These are phyloP conservation scores for Phytopythium aichiense DNA, from an alignment of 352 stramenopile species.

Conservation along the genomic window DNA sequence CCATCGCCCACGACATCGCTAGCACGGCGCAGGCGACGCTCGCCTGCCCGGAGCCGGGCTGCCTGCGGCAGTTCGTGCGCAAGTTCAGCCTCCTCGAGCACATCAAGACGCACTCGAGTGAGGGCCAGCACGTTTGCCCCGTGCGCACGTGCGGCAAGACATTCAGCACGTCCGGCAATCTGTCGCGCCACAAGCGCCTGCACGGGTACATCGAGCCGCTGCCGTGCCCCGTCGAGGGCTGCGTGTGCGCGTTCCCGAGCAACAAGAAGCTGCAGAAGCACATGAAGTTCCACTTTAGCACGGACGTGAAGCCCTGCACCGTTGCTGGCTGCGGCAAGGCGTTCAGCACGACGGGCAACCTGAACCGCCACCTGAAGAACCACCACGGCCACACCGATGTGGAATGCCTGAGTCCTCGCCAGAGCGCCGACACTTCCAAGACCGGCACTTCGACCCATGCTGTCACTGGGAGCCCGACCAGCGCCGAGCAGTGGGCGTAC, in stretches of 20 bases:
- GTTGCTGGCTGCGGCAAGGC: conserved; percentile 31
- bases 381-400: conserved; percentile 15
- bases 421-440: background rate
- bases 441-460: background rate
- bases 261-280: conserved; percentile 32
- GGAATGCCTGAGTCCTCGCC: conserved; percentile 2
- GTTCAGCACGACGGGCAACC: conserved; percentile 41
- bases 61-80: conserved; percentile 20
- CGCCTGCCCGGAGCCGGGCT: conserved; percentile 20
- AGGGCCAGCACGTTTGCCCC: conserved; percentile 33
- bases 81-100: conserved; percentile 33
- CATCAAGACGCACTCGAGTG: conserved; percentile 21
- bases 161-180: conserved; percentile 50
- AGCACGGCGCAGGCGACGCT: conserved; percentile 5
- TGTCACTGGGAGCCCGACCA: background rate
- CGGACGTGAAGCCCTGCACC: conserved; percentile 30
- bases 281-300: conserved; percentile 43
- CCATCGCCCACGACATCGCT: background rate
- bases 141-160: conserved; percentile 34
- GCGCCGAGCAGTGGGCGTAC: conserved; percentile 8
- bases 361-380: conserved; percentile 39
- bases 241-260: conserved; percentile 27
- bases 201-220: conserved; percentile 35
- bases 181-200: conserved; percentile 39
- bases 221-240: conserved; percentile 20